Conservation (phyloP, 768 basidiomycete species). For the Pisolithus microcarpus region DNA sequence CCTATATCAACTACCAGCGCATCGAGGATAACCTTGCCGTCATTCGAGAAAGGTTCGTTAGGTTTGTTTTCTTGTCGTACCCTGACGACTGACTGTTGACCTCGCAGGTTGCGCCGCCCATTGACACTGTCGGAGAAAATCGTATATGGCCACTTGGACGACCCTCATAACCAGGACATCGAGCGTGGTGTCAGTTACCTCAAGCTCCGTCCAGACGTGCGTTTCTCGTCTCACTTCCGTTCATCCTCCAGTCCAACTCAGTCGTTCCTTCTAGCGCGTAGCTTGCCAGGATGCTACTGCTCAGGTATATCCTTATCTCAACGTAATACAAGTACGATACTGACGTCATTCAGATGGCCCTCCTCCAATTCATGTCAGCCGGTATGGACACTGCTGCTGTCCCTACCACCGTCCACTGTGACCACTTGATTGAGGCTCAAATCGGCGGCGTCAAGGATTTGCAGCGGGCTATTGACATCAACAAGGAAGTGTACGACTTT, state of each 20-base stretch:
- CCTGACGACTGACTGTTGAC: neutral
- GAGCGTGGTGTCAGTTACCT: slow-evolving; percentile 90
- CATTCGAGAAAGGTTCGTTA: slow-evolving; percentile 68
- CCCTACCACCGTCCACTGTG: slow-evolving; percentile 97
- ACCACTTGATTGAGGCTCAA: slow-evolving; percentile 98
- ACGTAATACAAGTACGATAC: slow-evolving; percentile 9
- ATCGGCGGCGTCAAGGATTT: slow-evolving; percentile 91
- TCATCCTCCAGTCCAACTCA: slow-evolving; percentile 5
- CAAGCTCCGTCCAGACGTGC: slow-evolving; percentile 93
- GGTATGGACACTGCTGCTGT: slow-evolving; percentile 97
- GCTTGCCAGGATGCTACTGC: slow-evolving; percentile 90
- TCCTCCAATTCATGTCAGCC: slow-evolving; percentile 99
- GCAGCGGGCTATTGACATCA: slow-evolving; percentile 82
- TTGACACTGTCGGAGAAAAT: slow-evolving; percentile 95
- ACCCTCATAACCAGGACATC: slow-evolving; percentile 87
- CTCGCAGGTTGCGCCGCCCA: slow-evolving; percentile 71
- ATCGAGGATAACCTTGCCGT: slow-evolving; percentile 95
- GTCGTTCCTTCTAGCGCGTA: slow-evolving; percentile 49
- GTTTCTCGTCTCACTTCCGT: slow-evolving; percentile 24
- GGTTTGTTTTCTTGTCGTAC: neutral
- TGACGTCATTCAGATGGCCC: slow-evolving; percentile 76
- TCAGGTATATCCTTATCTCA: slow-evolving; percentile 46
- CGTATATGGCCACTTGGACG: slow-evolving; percentile 95
- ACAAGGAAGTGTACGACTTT: slow-evolving; percentile 99
- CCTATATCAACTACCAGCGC: slow-evolving; percentile 90